These are phyloP conservation scores for Chlorella sp. DNA, from an alignment of 139 green algal genomes.

Conservation along the genomic window DNA sequence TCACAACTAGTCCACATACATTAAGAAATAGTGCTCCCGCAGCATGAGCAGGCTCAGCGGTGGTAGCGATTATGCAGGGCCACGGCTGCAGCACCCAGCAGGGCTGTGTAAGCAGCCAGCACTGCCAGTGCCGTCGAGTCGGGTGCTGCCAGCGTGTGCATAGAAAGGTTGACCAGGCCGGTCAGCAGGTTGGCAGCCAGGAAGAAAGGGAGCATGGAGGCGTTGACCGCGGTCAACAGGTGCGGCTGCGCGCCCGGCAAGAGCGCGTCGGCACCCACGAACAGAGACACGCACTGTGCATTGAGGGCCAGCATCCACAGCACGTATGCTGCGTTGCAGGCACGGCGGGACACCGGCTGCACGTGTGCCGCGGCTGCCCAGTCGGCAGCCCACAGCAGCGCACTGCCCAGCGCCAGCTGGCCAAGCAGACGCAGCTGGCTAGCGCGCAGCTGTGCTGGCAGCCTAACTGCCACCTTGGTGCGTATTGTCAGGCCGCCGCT, in stretches of 20 bases:
- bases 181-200: constrained; percentile 85
- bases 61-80: not conserved
- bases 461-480: not conserved
- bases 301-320: constrained; percentile 76
- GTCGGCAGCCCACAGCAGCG: constrained; percentile 45
- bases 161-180: constrained; percentile 60
- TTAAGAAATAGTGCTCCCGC: not conserved
- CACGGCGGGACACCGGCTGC: constrained; percentile 72
- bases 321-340: constrained; percentile 84
- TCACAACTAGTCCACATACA: too few relatives aligned
- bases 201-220: constrained; percentile 75
- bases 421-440: constrained; percentile 22
- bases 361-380: constrained; percentile 7
- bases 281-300: constrained; percentile 50
- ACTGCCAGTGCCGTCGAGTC: constrained; percentile 38
- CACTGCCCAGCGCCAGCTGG: constrained; percentile 17
- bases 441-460: not conserved
- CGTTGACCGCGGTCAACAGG: constrained; percentile 51
- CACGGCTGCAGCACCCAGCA: not conserved
- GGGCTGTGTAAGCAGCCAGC: constrained; percentile 26
- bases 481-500: not conserved
- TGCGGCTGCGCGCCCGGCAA: constrained; percentile 2
- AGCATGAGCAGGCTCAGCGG: not conserved
- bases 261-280: constrained; percentile 11
- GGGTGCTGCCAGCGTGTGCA: constrained; percentile 67